A percentile compares a stretch with the other conserved stretches of the same genome.
These are phyloP conservation scores for Cercospora sojina DNA, from an alignment of 2,329 filamentous ascomycete genomes.

Conservation along the genomic window DNA sequence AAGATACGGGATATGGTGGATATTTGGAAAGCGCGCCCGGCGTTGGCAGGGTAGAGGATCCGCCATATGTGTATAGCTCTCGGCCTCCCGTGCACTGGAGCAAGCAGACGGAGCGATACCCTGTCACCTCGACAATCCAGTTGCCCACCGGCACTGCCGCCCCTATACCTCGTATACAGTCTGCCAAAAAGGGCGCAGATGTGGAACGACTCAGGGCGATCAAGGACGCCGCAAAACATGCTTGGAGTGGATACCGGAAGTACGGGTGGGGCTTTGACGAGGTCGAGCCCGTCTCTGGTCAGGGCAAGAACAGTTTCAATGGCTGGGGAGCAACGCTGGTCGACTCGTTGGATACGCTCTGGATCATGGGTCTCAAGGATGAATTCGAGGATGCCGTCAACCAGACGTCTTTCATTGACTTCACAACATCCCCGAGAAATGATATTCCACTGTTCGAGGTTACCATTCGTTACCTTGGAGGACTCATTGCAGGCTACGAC, in stretches of 20 bases:
- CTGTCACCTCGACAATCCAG: constrained; percentile 70
- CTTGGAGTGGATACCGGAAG: constrained; percentile 79
- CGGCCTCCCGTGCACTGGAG: constrained; percentile 60
- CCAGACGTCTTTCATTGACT: constrained; percentile 73
- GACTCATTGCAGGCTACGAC: constrained; percentile 82
- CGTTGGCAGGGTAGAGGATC: constrained; percentile 1
- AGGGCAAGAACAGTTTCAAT: constrained; percentile 76
- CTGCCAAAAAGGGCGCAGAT: constrained; percentile 62
- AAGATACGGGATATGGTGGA: constrained; percentile 6
- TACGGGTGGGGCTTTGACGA: constrained; percentile 87
- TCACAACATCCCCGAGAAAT: constrained; percentile 65
- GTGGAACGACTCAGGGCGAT: constrained; percentile 64
- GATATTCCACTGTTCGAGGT: constrained; percentile 92
- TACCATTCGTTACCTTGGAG: constrained; percentile 86
- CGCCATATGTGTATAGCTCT: constrained; percentile 12
- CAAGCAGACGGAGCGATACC: constrained; percentile 66
- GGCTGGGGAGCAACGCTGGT: constrained; percentile 88
- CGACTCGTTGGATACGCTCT: constrained; percentile 77
- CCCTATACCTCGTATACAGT: constrained; percentile 73
- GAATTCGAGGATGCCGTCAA: constrained; percentile 78
- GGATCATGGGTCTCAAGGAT: constrained; percentile 77
- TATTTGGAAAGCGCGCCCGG: constrained; percentile 3
- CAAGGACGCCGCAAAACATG: constrained; percentile 70
- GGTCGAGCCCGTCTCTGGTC: constrained; percentile 68
- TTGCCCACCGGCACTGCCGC: constrained; percentile 72